Conservation (phyloP, 495 filamentous ascomycete genomes). For the Penicillium maclennaniae region DNA sequence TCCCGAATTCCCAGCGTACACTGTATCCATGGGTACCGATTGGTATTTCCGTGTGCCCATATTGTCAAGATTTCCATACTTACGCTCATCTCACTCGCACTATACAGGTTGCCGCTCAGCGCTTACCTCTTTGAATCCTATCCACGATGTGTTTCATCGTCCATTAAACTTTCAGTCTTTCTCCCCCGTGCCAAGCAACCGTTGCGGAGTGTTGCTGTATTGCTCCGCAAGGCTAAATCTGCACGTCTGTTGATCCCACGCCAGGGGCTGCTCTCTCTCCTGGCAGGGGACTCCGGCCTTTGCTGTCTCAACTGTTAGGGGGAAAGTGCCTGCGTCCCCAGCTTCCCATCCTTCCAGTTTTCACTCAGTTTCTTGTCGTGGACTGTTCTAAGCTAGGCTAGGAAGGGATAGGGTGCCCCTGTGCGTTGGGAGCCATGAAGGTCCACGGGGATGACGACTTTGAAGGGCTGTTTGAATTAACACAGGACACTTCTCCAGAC, state of each 20-base stretch:
- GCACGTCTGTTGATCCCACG: conserved; percentile 17
- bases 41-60: neutral
- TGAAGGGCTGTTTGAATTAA: conserved; percentile 8
- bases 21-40: conserved; percentile 25
- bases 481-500: conserved; percentile 12
- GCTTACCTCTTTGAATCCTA: too few relatives aligned
- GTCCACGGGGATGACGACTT: conserved; percentile 14
- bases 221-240: conserved; percentile 19
- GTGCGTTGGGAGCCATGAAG: neutral
- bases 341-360: neutral
- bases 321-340: neutral
- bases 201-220: conserved; percentile 5
- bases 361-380: neutral
- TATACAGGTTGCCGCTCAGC: too few relatives aligned
- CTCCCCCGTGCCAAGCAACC: conserved; percentile 8
- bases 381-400: neutral
- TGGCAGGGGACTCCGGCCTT: conserved; percentile 1
- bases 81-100: too few relatives aligned
- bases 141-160: neutral
- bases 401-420: neutral
- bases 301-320: neutral
- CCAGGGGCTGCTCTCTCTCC: conserved; percentile 13
- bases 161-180: neutral
- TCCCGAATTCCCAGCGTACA: conserved; percentile 18
- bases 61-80: neutral